These are phyloP conservation scores for Casuarina glauca DNA, from an alignment of 306 rosid species.

Conservation along the genomic window DNA sequence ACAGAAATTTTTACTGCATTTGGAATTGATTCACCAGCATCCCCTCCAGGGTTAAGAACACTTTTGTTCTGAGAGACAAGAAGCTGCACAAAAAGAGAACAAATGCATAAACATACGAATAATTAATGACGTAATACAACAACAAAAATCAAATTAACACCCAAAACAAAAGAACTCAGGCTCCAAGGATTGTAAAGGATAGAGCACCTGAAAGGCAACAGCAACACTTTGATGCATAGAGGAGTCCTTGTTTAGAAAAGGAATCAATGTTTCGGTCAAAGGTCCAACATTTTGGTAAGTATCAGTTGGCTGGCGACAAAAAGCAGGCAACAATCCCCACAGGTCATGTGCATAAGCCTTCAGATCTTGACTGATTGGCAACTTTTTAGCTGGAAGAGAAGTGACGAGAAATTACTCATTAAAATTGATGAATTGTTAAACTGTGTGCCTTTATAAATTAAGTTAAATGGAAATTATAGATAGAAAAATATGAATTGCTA, in stretches of 20 bases:
- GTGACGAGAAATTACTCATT: conserved; percentile 4
- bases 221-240: conserved; percentile 70
- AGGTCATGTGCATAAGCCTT: conserved; percentile 57
- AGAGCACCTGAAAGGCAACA: conserved; percentile 66
- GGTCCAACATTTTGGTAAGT: conserved; percentile 43
- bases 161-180: conserved; percentile 18
- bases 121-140: conserved; percentile 10
- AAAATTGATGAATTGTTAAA: conserved; percentile 10
- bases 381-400: conserved; percentile 50
- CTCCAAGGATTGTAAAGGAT: conserved; percentile 18
- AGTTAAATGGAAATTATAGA: conserved; percentile 14
- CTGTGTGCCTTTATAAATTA: conserved; percentile 4
- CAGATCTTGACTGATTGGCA: conserved; percentile 50
- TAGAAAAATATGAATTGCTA: not conserved
- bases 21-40: conserved; percentile 26
- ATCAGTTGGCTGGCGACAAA: conserved; percentile 82
- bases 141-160: conserved; percentile 7
- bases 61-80: conserved; percentile 80
- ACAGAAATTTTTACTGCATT: conserved; percentile 32
- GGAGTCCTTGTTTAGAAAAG: conserved; percentile 70
- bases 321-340: conserved; percentile 77
- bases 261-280: conserved; percentile 51
- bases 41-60: conserved; percentile 47
- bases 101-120: conserved; percentile 17
- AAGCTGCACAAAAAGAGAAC: conserved; percentile 44